Percentiles rank a stretch among this genome's conserved stretches.
These are phyloP conservation scores for Castanea sativa DNA, from an alignment of 306 rosid genomes.

Conservation along the genomic window DNA sequence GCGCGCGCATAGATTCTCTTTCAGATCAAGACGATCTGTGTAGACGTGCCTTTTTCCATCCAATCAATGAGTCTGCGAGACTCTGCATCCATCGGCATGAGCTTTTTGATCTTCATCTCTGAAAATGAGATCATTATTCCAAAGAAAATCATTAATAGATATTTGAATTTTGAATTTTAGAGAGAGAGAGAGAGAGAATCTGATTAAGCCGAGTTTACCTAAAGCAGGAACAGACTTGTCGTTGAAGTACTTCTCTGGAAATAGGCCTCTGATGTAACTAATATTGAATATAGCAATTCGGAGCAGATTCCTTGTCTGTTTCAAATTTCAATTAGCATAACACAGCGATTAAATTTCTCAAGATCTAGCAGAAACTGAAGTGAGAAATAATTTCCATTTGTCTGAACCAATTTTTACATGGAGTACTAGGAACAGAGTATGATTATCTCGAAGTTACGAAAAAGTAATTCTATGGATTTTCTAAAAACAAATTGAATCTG, in stretches of 20 bases:
- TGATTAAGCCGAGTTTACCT: slow-evolving; percentile 41
- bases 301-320: slow-evolving; percentile 90
- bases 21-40: neutral
- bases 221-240: slow-evolving; percentile 92
- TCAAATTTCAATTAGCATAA: neutral
- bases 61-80: slow-evolving; percentile 92
- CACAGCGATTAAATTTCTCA: neutral
- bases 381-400: neutral
- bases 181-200: neutral
- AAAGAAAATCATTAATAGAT: slow-evolving; percentile 17
- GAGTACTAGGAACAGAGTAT: neutral
- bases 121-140: slow-evolving; percentile 22
- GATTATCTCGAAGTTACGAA: neutral
- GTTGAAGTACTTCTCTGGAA: slow-evolving; percentile 91
- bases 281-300: slow-evolving; percentile 93
- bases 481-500: neutral
- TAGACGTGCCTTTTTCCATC: slow-evolving; percentile 85
- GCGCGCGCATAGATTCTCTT: neutral
- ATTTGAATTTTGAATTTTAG: neutral
- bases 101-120: slow-evolving; percentile 97
- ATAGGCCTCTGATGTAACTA: slow-evolving; percentile 94
- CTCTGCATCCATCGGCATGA: slow-evolving; percentile 90
- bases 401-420: slow-evolving; percentile 1
- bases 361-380: slow-evolving; percentile 1
- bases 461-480: neutral